Evolutionary conservation across 768 basidiomycete genomes (phyloP).

Genomic region (Xerocomellus dryophilus): DNA sequence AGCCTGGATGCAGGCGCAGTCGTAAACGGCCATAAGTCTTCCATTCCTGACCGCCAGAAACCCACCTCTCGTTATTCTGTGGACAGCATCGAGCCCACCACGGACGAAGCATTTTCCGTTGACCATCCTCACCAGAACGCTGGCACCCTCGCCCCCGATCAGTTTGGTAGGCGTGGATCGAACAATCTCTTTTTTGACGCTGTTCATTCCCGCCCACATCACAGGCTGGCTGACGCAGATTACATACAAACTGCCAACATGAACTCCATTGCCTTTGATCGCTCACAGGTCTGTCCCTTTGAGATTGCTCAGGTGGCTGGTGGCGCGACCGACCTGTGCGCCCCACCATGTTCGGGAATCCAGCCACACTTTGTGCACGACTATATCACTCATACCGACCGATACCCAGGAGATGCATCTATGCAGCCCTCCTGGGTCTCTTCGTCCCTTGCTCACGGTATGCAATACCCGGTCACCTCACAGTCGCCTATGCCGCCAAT

Average conservation of each 20-base stretch:
- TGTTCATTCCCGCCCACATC: slow-evolving; percentile 25
- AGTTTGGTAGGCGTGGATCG: slow-evolving; percentile 33
- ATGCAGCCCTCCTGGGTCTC: slow-evolving; percentile 29
- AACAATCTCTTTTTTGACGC: slow-evolving; percentile 42
- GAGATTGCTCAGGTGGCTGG: slow-evolving; percentile 19
- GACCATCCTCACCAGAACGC: slow-evolving; percentile 17
- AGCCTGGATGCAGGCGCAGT: slow-evolving; percentile 9
- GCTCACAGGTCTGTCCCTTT: slow-evolving; percentile 21
- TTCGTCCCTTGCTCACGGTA: slow-evolving; percentile 24
- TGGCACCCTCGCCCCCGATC: slow-evolving; percentile 16
- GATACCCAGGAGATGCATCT: slow-evolving; percentile 18
- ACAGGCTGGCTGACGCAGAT: slow-evolving; percentile 26
- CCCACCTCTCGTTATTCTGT: slow-evolving; percentile 14
- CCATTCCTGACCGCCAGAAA: slow-evolving; percentile 21
- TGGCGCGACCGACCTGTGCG: slow-evolving; percentile 27
- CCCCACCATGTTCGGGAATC: slow-evolving; percentile 15
- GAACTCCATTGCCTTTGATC: slow-evolving; percentile 21
- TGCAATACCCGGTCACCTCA: slow-evolving; percentile 29
- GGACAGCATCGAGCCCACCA: slow-evolving; percentile 13
- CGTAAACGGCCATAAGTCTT: slow-evolving; percentile 7
- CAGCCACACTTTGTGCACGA: slow-evolving; percentile 27
- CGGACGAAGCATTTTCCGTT: slow-evolving; percentile 11
- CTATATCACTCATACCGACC: slow-evolving; percentile 28
- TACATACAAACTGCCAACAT: slow-evolving; percentile 19
- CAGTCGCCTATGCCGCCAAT: slow-evolving; percentile 29